A percentile compares a stretch with the other conserved stretches of the same genome.
These are phyloP conservation scores for Dactylis glomerata DNA, from an alignment of 176 grass and related monocot species.

Conservation along the genomic window DNA sequence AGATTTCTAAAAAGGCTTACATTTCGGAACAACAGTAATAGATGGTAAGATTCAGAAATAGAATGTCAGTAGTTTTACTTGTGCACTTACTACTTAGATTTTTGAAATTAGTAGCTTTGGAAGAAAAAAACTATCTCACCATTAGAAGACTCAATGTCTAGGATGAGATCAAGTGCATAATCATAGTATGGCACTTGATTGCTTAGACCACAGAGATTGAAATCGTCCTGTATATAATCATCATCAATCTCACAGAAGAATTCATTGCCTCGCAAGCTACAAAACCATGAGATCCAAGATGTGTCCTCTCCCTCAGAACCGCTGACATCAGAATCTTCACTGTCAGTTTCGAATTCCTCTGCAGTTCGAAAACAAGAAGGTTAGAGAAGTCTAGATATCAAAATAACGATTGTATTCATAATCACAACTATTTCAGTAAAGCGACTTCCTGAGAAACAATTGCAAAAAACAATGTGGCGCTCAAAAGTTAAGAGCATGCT, in stretches of 20 bases:
- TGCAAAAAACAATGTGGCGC: neutral
- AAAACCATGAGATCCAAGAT: conserved; percentile 99
- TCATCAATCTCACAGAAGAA: conserved; percentile 99
- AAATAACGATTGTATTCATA: conserved; percentile 7
- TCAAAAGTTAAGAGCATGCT: conserved; percentile 6
- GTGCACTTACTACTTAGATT: neutral
- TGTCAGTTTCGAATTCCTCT: conserved; percentile 84
- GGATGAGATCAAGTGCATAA: conserved; percentile 95
- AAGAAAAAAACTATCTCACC: conserved; percentile 54
- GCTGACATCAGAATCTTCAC: conserved; percentile 92
- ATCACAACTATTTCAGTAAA: neutral
- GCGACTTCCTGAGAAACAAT: neutral
- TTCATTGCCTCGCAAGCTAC: conserved; percentile 84
- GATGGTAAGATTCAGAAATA: conserved; percentile 4
- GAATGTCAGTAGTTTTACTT: neutral
- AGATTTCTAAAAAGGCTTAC: too few species aligned
- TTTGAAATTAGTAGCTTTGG: neutral
- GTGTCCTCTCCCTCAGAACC: conserved; percentile 88
- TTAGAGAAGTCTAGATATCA: neutral
- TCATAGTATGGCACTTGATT: conserved; percentile 95
- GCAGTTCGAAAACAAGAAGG: conserved; percentile 14
- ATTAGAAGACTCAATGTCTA: conserved; percentile 93
- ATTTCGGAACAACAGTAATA: too few species aligned
- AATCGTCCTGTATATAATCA: conserved; percentile 98
- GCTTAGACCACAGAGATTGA: conserved; percentile 93